These are phyloP conservation scores for Epicoccum nigrum DNA, from an alignment of 2,329 filamentous ascomycete genomes.

Conservation along the genomic window DNA sequence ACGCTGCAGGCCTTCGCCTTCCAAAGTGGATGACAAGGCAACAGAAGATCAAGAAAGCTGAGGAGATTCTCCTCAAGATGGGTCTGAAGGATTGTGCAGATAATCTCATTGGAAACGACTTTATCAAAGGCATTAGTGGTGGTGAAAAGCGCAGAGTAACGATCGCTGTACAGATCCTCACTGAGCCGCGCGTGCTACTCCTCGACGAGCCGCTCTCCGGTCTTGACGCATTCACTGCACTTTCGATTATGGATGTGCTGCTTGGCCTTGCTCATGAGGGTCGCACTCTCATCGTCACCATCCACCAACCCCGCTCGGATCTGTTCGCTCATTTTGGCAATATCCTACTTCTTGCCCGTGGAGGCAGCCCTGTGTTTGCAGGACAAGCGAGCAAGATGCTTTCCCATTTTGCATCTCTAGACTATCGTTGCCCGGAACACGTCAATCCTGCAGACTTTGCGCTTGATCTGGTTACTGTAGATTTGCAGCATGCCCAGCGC, in stretches of 20 bases:
- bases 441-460: conserved; percentile 81
- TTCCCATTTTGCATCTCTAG: conserved; percentile 64
- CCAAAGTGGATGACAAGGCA: conserved; percentile 72
- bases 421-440: conserved; percentile 69
- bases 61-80: conserved; percentile 75
- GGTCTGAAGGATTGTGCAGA: conserved; percentile 80
- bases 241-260: conserved; percentile 73
- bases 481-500: conserved; percentile 68
- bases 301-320: conserved; percentile 77
- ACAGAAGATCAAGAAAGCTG: conserved; percentile 71
- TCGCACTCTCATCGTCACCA: conserved; percentile 75
- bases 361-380: conserved; percentile 71
- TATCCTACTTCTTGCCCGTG: conserved; percentile 71
- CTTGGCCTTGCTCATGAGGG: conserved; percentile 74
- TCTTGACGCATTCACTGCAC: conserved; percentile 77
- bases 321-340: conserved; percentile 75
- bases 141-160: conserved; percentile 80
- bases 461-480: conserved; percentile 76
- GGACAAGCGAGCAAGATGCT: conserved; percentile 70
- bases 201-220: conserved; percentile 80
- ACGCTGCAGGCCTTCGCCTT: conserved; percentile 71
- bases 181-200: conserved; percentile 73
- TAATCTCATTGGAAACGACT: conserved; percentile 72
- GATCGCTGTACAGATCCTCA: conserved; percentile 78
- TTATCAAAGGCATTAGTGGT: conserved; percentile 79